Conservation (phyloP, 1,284 basidiomycete species). For the Sutorius eximius region DNA sequence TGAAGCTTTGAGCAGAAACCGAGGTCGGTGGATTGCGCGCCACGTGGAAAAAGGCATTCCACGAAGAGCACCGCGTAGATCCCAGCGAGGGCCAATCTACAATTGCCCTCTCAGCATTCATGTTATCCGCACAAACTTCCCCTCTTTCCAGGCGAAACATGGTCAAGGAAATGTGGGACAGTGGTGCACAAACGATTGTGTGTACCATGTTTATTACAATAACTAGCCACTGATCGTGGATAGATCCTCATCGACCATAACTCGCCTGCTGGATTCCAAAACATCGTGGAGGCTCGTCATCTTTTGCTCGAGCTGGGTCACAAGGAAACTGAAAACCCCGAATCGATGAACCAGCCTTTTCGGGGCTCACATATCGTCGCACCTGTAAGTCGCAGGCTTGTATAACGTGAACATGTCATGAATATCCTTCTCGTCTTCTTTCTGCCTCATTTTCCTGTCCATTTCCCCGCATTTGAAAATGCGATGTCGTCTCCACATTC, state of each 20-base stretch:
- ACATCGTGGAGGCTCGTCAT: slow-evolving; percentile 82
- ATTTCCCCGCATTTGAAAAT: slow-evolving; percentile 21
- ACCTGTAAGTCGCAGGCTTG: slow-evolving; percentile 53
- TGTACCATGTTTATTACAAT: slow-evolving; percentile 28
- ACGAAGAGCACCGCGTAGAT: slow-evolving; percentile 44
- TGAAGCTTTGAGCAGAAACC: slow-evolving; percentile 42
- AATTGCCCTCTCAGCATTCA: slow-evolving; percentile 84
- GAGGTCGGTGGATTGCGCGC: slow-evolving; percentile 44
- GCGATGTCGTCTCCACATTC: slow-evolving; percentile 3
- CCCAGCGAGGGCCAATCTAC: slow-evolving; percentile 46
- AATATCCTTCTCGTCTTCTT: slow-evolving; percentile 6
- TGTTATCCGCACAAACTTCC: slow-evolving; percentile 71
- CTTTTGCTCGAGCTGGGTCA: slow-evolving; percentile 70
- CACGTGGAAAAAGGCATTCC: slow-evolving; percentile 59
- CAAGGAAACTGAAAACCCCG: slow-evolving; percentile 53
- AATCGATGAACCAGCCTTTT: slow-evolving; percentile 36
- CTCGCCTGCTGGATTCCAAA: slow-evolving; percentile 75
- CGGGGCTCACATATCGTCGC: slow-evolving; percentile 79
- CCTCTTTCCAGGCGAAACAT: slow-evolving; percentile 63
- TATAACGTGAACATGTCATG: background rate
- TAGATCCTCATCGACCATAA: slow-evolving; percentile 88
- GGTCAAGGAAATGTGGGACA: slow-evolving; percentile 87
- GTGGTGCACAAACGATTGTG: slow-evolving; percentile 80
- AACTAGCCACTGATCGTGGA: slow-evolving; percentile 7
- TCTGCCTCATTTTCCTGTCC: slow-evolving; percentile 8